These are phyloP conservation scores for Boletus calvinii DNA, from an alignment of 1,284 basidiomycete species.

Conservation along the genomic window DNA sequence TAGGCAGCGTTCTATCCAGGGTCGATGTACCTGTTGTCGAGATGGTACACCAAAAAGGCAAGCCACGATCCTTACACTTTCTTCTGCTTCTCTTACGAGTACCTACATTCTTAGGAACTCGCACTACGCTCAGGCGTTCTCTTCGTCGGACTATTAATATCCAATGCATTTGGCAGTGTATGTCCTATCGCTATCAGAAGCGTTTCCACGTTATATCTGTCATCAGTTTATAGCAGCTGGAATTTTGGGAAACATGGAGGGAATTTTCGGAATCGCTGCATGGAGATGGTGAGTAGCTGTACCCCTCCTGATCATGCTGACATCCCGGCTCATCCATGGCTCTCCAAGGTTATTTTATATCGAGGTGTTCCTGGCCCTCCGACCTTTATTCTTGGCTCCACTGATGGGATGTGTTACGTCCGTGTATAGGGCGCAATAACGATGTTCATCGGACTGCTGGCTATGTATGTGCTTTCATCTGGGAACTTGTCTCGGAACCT, in stretches of 20 bases:
- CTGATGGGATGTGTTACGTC: conserved; percentile 1
- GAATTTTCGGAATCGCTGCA: conserved; percentile 60
- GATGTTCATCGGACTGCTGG: conserved; percentile 52
- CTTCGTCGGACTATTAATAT: conserved; percentile 65
- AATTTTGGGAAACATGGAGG: conserved; percentile 69
- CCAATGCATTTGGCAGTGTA: conserved; percentile 75
- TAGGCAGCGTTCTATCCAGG: conserved; percentile 67
- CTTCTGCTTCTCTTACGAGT: background rate
- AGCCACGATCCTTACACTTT: background rate
- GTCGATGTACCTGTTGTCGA: conserved; percentile 56
- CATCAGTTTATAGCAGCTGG: conserved; percentile 63
- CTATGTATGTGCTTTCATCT: conserved; percentile 45
- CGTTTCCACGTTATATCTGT: background rate
- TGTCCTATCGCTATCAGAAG: conserved; percentile 26
- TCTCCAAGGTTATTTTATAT: conserved; percentile 55
- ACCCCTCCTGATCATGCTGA: background rate
- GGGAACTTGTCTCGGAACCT: background rate
- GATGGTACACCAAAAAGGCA: conserved; percentile 67
- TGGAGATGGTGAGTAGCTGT: conserved; percentile 61
- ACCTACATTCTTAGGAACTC: conserved; percentile 46
- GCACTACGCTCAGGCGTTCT: conserved; percentile 70
- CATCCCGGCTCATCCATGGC: background rate
- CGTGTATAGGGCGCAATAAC: conserved; percentile 52
- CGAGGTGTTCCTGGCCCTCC: conserved; percentile 41
- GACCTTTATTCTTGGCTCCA: background rate